Evolutionary conservation across 148 eudicot species (phyloP), one percentile per base, ranked within the genome.

Genomic region (Fallopia convolvulus): DNA sequence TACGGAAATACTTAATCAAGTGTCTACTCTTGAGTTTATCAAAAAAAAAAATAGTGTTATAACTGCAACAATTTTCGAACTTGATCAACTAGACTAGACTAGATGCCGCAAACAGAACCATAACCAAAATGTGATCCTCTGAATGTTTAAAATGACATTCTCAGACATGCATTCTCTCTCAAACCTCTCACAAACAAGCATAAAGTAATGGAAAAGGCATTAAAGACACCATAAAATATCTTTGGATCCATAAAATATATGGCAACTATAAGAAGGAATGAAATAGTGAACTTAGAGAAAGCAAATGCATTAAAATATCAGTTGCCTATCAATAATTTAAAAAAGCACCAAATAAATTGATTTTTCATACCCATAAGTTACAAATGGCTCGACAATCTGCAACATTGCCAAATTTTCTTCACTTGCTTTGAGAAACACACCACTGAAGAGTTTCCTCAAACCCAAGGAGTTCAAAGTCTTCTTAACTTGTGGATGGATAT

Each of bases 391-490:
- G 81, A 96, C 93, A 77, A 83, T 90, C 53, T 89, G 87, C 81
- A 96, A 76, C 87, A 87, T 83, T 61, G 86, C 85, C 85, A 93
- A 74, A 20, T 81, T 82, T 68, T 87, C 88, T 76, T 84, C 87
- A 74, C 84, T 91, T 70, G 94, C 90, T 87, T 91, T 89, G 71
- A 96, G 78, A 82, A 93, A 96, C 74, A 96, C 97, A 52, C 94
- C 99, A 80, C 75, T 90, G 80, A 82, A 89, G 58, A 84, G 79
- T 75, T 76, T 87, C 83, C 84, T 86, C 63, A 95, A 80, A 32
- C 94, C 87, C 83, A 92, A 70, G n/a, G 93, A 81, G 82, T 85
- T 82, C 74, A 95, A 78, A 15, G 86, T 47, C 84, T 88, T 90
- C 81, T 90, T 85, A 18, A 89, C 79, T 75, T 81, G 84, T 14